Conservation (phyloP, 2,329 filamentous ascomycete genomes). For the Colletotrichum sp. region DNA sequence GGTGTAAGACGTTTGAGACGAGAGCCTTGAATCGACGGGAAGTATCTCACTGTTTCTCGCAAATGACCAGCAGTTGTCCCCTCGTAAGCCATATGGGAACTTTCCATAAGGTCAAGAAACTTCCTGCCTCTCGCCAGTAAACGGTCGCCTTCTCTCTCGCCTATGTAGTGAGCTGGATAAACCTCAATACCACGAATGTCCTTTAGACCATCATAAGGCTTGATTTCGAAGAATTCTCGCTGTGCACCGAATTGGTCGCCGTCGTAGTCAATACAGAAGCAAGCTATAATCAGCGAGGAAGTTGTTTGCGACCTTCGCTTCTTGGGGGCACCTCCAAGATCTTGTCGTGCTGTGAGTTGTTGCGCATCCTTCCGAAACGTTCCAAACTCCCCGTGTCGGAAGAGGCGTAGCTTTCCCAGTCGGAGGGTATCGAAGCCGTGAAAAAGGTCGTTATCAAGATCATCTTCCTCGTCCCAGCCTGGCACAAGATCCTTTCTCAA, state of each 20-base stretch:
- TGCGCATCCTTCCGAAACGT: not conserved
- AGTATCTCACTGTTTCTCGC: constrained; percentile 20
- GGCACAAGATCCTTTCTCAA: not conserved
- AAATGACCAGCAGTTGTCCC: constrained; percentile 26
- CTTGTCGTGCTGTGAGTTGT: not conserved
- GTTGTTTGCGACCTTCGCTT: not conserved
- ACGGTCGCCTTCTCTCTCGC: not conserved
- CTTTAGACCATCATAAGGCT: constrained; percentile 28
- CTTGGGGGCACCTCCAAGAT: not conserved
- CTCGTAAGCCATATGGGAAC: constrained; percentile 32
- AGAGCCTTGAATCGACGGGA: not conserved
- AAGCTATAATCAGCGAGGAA: constrained; percentile 19
- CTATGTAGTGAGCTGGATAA: not conserved
- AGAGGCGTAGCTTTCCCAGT: not conserved
- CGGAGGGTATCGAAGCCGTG: not conserved
- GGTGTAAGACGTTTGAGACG: not conserved
- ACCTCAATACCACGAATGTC: constrained; percentile 26
- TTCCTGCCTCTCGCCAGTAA: constrained; percentile 8
- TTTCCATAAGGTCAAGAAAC: constrained; percentile 24
- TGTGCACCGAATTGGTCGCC: constrained; percentile 25
- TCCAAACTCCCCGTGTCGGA: not conserved
- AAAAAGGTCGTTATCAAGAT: not conserved
- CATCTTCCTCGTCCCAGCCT: not conserved
- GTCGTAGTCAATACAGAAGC: constrained; percentile 30
- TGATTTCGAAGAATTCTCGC: constrained; percentile 26